Percentiles rank a stretch among this genome's conserved stretches.
Evolutionary conservation across 768 basidiomycete species (phyloP).

Genomic region (Ramaria sp.): DNA sequence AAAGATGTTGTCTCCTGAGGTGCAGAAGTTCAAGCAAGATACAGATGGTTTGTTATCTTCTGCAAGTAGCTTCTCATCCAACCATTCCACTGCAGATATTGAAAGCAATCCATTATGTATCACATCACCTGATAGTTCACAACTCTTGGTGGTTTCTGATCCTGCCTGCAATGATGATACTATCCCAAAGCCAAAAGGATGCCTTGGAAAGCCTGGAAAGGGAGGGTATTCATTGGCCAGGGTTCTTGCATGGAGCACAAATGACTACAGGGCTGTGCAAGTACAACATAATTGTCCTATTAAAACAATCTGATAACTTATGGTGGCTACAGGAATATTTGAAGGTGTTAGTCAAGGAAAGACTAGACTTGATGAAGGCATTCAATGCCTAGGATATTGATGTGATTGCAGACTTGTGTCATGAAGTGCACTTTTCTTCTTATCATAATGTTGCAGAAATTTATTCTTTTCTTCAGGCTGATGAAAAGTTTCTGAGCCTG

Average conservation of each 20-base stretch:
- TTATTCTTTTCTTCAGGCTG: neutral
- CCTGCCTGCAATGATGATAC: neutral
- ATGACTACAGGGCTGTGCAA: neutral
- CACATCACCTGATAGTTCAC: no score
- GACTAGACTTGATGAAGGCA: neutral
- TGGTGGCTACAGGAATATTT: neutral
- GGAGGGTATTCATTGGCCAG: neutral
- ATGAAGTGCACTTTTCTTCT: neutral
- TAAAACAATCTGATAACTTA: neutral
- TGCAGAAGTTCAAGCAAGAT: no score
- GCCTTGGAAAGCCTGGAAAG: neutral
- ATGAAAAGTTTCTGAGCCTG: neutral
- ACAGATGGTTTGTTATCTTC: no score
- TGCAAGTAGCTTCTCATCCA: no score
- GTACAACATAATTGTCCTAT: neutral
- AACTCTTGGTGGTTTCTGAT: no score
- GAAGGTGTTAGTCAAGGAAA: neutral
- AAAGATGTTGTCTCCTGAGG: no score
- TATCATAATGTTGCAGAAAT: neutral
- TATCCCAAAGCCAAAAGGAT: neutral
- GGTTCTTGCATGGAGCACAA: neutral
- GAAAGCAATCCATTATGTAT: no score
- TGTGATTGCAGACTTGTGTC: neutral
- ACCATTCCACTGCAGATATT: no score
- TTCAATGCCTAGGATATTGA: neutral